A percentile compares a stretch with the other conserved stretches of the same genome.
phyloP scores from a whole-genome alignment of 805 yeast species.

The Clavispora vitiphila region DNA sequence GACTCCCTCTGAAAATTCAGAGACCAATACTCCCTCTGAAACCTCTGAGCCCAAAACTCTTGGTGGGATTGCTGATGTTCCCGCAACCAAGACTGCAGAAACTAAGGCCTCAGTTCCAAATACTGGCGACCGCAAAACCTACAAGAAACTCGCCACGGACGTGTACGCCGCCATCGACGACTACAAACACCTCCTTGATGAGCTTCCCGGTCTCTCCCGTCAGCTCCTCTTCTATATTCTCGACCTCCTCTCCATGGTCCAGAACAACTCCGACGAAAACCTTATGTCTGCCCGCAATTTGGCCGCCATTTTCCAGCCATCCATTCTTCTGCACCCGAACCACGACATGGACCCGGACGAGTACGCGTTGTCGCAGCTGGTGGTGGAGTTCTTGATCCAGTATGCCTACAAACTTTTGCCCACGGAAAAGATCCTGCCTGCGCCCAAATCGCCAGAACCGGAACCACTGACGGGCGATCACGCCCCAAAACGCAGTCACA shows the following conservation, averaged over 20 bases:
- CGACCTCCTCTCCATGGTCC: slow-evolving; percentile 82
- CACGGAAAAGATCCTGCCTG: slow-evolving; percentile 19
- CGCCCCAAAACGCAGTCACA: slow-evolving; percentile 21
- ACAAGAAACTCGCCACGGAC: slow-evolving; percentile 57
- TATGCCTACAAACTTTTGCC: slow-evolving; percentile 78
- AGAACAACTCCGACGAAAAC: slow-evolving; percentile 69
- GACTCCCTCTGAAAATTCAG: too few relatives aligned
- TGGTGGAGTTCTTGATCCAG: slow-evolving; percentile 83
- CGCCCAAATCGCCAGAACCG: neutral
- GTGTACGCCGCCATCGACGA: slow-evolving; percentile 64
- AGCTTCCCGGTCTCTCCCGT: slow-evolving; percentile 70
- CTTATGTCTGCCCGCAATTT: slow-evolving; percentile 89
- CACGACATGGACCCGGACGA: slow-evolving; percentile 93
- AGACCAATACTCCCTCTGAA: too few relatives aligned
- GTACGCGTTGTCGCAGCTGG: slow-evolving; percentile 79
- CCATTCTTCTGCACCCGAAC: slow-evolving; percentile 85
- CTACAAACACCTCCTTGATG: slow-evolving; percentile 63
- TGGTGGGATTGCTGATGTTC: too few relatives aligned
- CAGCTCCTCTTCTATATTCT: slow-evolving; percentile 82
- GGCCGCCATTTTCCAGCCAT: slow-evolving; percentile 96
- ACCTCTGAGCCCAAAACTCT: too few relatives aligned
- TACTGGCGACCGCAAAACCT: slow-evolving; percentile 36
- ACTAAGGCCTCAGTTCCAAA: too few relatives aligned
- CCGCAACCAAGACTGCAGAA: too few relatives aligned
- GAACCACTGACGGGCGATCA: slow-evolving; percentile 1